A percentile compares a stretch with the other conserved stretches of the same genome.
Conservation (phyloP, 23 red algal genomes). For the Pyropia haitanensis region DNA sequence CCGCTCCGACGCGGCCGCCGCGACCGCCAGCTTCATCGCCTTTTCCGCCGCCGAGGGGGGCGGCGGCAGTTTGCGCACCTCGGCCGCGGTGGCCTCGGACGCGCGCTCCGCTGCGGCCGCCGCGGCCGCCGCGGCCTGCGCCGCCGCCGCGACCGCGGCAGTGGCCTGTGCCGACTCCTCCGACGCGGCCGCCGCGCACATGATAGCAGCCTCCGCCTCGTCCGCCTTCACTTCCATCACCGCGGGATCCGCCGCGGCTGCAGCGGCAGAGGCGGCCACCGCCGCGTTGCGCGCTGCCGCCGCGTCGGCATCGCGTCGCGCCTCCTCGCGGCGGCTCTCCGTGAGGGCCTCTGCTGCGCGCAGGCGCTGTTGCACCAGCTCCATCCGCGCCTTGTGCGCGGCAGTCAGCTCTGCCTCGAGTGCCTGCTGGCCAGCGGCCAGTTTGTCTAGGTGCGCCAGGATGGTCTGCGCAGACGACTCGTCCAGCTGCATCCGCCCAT, state of each 20-base stretch:
- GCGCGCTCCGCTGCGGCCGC: neutral
- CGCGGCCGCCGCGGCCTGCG: neutral
- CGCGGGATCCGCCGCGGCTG: neutral
- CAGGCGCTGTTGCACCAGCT: neutral
- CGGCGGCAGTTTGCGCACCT: too few relatives aligned
- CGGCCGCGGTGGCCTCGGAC: neutral
- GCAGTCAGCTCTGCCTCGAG: slow-evolving; percentile 35
- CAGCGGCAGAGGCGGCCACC: neutral
- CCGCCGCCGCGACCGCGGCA: neutral
- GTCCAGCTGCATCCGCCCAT: slow-evolving; percentile 25
- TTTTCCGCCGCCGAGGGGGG: too few relatives aligned
- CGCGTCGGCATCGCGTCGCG: slow-evolving; percentile 20
- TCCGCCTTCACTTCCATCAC: neutral
- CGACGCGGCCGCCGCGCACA: neutral
- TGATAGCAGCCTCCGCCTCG: neutral
- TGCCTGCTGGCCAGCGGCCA: slow-evolving; percentile 35
- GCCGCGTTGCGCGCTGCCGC: slow-evolving; percentile 21
- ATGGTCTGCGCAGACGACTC: slow-evolving; percentile 50
- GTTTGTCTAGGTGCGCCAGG: slow-evolving; percentile 37
- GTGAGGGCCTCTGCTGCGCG: too few relatives aligned
- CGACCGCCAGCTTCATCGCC: too few relatives aligned
- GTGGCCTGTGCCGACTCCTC: neutral
- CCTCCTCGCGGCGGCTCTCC: slow-evolving; percentile 9
- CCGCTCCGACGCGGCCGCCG: too few relatives aligned
- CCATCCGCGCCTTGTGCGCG: slow-evolving; percentile 39